A percentile compares a stretch with the other conserved stretches of the same genome.
phyloP scores from a whole-genome alignment of 139 green algal species.

The Marvania coccoides region DNA sequence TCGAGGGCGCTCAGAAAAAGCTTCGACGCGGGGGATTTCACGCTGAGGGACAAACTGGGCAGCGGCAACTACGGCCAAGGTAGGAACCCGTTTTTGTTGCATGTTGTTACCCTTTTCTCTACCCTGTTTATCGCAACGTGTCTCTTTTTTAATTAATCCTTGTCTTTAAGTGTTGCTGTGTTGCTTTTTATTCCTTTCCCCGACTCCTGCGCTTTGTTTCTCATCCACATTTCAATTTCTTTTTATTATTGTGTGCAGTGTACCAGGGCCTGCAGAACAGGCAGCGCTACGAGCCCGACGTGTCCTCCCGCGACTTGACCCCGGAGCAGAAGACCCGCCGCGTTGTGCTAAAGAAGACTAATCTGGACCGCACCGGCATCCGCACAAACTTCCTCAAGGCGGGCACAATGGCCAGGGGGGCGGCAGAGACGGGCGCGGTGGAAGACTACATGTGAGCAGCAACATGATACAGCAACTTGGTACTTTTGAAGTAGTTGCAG shows the following conservation, averaged over 20 bases:
- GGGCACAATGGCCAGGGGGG: slow-evolving; percentile 76
- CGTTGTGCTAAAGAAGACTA: slow-evolving; percentile 87
- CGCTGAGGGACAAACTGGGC: slow-evolving; percentile 57
- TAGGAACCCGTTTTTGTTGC: background rate
- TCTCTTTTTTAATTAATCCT: too few species aligned
- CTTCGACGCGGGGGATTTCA: slow-evolving; percentile 41
- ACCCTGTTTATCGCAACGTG: background rate
- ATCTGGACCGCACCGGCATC: slow-evolving; percentile 59
- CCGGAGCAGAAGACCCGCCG: slow-evolving; percentile 74
- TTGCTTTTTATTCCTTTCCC: too few species aligned
- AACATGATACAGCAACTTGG: too few species aligned
- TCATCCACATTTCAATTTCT: too few species aligned
- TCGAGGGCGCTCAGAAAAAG: slow-evolving; percentile 25
- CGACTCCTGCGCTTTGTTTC: too few species aligned
- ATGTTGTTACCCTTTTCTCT: background rate
- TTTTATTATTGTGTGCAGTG: slow-evolving; percentile 17
- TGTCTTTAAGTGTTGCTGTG: too few species aligned
- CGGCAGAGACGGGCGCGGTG: slow-evolving; percentile 64
- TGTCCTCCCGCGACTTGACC: slow-evolving; percentile 38
- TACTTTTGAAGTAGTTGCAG: too few species aligned
- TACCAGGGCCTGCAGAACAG: slow-evolving; percentile 34
- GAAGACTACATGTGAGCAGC: slow-evolving; percentile 85
- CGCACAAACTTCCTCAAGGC: slow-evolving; percentile 64
- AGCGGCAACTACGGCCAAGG: slow-evolving; percentile 85
- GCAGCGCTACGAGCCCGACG: slow-evolving; percentile 22